Evolutionary conservation across 371 early-diverging fungal species (phyloP), one percentile per base, ranked within the genome.

Genomic region (Lichtheimia ornata): DNA sequence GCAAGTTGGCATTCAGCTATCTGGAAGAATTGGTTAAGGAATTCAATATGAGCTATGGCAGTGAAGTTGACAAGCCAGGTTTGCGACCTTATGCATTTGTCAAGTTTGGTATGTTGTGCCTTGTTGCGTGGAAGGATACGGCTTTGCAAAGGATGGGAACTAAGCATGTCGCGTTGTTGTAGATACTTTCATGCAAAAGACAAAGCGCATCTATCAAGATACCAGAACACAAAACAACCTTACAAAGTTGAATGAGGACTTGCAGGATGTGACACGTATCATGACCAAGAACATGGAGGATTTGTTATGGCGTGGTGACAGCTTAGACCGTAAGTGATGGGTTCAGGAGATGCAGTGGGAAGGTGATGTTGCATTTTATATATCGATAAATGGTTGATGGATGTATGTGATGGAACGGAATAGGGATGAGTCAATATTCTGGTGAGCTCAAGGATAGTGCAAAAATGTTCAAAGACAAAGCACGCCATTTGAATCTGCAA

Each of bases 251-350:
- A 95, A 97, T 71, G 97, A 97, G 64, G 97, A 98, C 73, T 74
- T 98, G 65, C 90, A 91, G 60, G 98, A 97, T 73, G 98, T 98
- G 12, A 92, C 94, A 28, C 87, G 94, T 65, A 97, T 98, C 59
- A 97, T 98, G 97, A 98, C 95, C 14, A 95, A 92, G 70, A 98
- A 97, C 77, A 96, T 98, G 88, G 92, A 95, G 62, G 97, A 97
- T 73, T 78, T 97, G 45, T 83, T 98, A 56, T 95, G 94, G 86
- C 89, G 98, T 53, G 96, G 96, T 25, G 94, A 92, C 63, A 83
- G 83, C 57, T 78, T 96, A 59, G 93, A 95, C 69, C 84, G 92
- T 84, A 74, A 56, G 74, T 27, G 12, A 5, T 30, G 15, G 45
- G 22, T 22, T 35, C 35, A 35, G 35, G 35, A 35, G 11, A 11